A percentile compares a stretch with the other conserved stretches of the same genome.
Conservation (phyloP, 2,329 filamentous ascomycete species). For the Sporothrix inflata region DNA sequence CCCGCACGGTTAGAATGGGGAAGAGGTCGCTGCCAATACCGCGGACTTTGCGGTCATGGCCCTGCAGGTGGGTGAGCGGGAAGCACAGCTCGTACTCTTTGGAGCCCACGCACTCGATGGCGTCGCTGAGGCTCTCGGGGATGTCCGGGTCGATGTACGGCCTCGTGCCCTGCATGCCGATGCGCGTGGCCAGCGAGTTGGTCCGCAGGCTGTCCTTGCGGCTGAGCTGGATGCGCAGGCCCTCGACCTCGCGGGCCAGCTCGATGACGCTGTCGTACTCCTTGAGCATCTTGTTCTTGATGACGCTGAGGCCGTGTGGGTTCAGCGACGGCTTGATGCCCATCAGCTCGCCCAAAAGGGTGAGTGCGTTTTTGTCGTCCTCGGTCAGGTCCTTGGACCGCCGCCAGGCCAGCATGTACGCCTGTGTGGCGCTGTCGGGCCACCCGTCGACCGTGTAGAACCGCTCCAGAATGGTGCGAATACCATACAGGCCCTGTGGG, state of each 20-base stretch:
- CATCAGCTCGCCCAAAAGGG: conserved; percentile 29
- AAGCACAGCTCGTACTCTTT: conserved; percentile 37
- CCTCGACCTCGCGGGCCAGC: conserved; percentile 32
- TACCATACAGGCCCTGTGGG: conserved; percentile 16
- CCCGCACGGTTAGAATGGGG: conserved; percentile 35
- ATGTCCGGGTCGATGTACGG: conserved; percentile 30
- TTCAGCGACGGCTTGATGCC: conserved; percentile 26
- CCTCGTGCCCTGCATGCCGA: conserved; percentile 33
- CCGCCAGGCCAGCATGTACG: conserved; percentile 33
- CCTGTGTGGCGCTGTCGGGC: conserved; percentile 28
- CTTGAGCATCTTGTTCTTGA: conserved; percentile 27
- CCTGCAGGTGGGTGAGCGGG: conserved; percentile 33
- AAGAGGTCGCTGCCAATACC: conserved; percentile 34
- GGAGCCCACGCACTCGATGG: conserved; percentile 33
- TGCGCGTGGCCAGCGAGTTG: conserved; percentile 21
- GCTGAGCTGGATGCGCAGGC: conserved; percentile 30
- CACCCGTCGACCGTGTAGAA: conserved; percentile 26
- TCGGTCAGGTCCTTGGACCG: conserved; percentile 27
- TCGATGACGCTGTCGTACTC: conserved; percentile 33
- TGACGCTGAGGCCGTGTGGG: conserved; percentile 24
- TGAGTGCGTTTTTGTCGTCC: conserved; percentile 30
- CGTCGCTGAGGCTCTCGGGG: conserved; percentile 32
- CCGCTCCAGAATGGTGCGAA: conserved; percentile 32
- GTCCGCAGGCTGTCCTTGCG: conserved; percentile 28
- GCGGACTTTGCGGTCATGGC: conserved; percentile 30